These are phyloP conservation scores for Nothopassalora personata DNA, from an alignment of 2,329 filamentous ascomycete genomes.

Conservation along the genomic window DNA sequence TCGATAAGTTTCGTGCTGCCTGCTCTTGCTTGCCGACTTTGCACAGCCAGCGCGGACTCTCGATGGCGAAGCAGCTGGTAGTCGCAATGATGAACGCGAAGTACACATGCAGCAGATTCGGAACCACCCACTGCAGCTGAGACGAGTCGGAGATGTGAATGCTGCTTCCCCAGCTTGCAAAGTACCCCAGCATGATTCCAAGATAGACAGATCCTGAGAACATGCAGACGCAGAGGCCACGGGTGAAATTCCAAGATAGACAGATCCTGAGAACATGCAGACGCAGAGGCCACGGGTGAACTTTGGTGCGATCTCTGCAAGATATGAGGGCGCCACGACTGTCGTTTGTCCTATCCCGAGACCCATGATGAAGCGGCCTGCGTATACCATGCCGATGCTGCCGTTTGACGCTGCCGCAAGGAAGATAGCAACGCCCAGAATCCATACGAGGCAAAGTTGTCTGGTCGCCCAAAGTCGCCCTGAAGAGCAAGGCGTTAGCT, in stretches of 20 bases:
- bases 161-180: conserved; percentile 55
- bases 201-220: conserved; percentile 59
- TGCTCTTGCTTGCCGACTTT: conserved; percentile 31
- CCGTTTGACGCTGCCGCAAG: conserved; percentile 42
- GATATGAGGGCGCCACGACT: conserved; percentile 57
- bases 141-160: conserved; percentile 44
- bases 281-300: conserved; percentile 59
- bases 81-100: conserved; percentile 67
- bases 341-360: conserved; percentile 45
- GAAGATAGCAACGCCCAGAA: conserved; percentile 35
- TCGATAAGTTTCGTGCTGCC: conserved; percentile 27
- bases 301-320: conserved; percentile 45
- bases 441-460: conserved; percentile 27
- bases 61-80: conserved; percentile 49
- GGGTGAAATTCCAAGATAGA: conserved; percentile 47
- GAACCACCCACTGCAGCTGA: conserved; percentile 54
- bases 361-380: conserved; percentile 37
- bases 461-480: conserved; percentile 29
- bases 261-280: conserved; percentile 60
- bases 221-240: conserved; percentile 64
- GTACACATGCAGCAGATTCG: conserved; percentile 71
- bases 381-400: conserved; percentile 33
- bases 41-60: conserved; percentile 32
- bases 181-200: conserved; percentile 74
- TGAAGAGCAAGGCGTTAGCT: background rate